Conservation (phyloP, 2,329 filamentous ascomycete genomes). For the Orbilia oligospora region DNA sequence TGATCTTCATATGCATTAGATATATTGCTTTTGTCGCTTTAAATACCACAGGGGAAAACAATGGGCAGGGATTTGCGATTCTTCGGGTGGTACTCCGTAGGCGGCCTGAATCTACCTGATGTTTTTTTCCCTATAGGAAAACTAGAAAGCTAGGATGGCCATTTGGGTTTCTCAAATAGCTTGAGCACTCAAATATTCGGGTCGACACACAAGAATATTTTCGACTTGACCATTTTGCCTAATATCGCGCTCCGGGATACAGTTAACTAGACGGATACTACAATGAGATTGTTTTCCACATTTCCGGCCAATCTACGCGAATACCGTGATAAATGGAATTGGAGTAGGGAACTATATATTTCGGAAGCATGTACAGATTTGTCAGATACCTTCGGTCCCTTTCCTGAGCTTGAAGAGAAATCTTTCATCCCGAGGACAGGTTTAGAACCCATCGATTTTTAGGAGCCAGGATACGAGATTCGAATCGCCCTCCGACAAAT, state of each 20-base stretch:
- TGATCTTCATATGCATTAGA: background rate
- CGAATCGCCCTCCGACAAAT: background rate
- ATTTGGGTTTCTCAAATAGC: background rate
- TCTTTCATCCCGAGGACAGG: slow-evolving; percentile 1
- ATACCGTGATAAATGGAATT: background rate
- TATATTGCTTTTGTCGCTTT: slow-evolving; percentile 13
- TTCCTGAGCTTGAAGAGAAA: background rate
- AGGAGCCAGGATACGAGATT: background rate
- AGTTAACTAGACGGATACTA: background rate
- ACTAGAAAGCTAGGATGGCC: background rate
- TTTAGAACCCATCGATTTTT: background rate
- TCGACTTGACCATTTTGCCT: background rate
- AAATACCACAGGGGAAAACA: background rate
- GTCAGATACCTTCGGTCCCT: slow-evolving; percentile 6
- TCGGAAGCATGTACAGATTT: background rate
- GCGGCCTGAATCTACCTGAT: background rate
- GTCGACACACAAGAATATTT: background rate
- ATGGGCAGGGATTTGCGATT: background rate
- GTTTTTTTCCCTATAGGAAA: background rate
- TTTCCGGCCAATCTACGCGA: background rate
- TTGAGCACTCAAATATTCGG: background rate
- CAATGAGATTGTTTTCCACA: background rate
- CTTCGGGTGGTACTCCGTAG: background rate
- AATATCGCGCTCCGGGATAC: background rate
- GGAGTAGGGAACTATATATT: background rate